These are phyloP conservation scores for Rhizoclosmatium sp. DNA, from an alignment of 192 early-diverging fungal species.

Conservation along the genomic window DNA sequence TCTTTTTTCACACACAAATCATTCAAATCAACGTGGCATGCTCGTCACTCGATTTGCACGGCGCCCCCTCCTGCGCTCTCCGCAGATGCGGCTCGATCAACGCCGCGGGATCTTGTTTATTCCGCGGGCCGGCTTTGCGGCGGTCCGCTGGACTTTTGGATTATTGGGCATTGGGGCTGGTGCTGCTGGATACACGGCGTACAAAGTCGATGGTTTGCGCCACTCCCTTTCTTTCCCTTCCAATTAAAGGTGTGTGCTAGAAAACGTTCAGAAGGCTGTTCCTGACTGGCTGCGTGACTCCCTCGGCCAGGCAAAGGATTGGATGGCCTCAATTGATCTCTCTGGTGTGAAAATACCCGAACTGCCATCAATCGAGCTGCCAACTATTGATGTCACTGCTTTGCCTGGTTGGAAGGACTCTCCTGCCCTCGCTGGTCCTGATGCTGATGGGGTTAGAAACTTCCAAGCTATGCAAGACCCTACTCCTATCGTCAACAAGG, in stretches of 20 bases:
- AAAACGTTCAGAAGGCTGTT: slow-evolving; percentile 46
- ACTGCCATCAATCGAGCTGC: background rate
- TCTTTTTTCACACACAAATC: background rate
- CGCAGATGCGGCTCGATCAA: background rate
- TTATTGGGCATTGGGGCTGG: slow-evolving; percentile 31
- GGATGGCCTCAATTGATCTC: slow-evolving; percentile 42
- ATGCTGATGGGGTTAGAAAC: slow-evolving; percentile 27
- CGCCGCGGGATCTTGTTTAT: slow-evolving; percentile 29
- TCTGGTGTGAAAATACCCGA: slow-evolving; percentile 43
- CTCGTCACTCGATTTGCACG: no score
- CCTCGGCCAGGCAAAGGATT: slow-evolving; percentile 42
- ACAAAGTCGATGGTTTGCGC: slow-evolving; percentile 37
- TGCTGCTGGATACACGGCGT: slow-evolving; percentile 40
- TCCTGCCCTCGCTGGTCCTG: slow-evolving; percentile 26
- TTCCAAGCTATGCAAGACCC: slow-evolving; percentile 26
- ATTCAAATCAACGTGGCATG: background rate
- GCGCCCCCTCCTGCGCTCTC: background rate
- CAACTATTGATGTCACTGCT: slow-evolving; percentile 19
- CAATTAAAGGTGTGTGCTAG: slow-evolving; percentile 22
- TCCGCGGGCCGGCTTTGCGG: slow-evolving; percentile 28
- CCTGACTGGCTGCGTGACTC: slow-evolving; percentile 58
- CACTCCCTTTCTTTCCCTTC: slow-evolving; percentile 32
- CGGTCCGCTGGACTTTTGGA: slow-evolving; percentile 21
- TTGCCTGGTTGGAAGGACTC: slow-evolving; percentile 15
- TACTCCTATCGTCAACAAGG: slow-evolving; percentile 45